A percentile compares a stretch with the other conserved stretches of the same genome.
Evolutionary conservation across 176 grass and related monocot species (phyloP).

Genomic region (Otatea glauca): DNA sequence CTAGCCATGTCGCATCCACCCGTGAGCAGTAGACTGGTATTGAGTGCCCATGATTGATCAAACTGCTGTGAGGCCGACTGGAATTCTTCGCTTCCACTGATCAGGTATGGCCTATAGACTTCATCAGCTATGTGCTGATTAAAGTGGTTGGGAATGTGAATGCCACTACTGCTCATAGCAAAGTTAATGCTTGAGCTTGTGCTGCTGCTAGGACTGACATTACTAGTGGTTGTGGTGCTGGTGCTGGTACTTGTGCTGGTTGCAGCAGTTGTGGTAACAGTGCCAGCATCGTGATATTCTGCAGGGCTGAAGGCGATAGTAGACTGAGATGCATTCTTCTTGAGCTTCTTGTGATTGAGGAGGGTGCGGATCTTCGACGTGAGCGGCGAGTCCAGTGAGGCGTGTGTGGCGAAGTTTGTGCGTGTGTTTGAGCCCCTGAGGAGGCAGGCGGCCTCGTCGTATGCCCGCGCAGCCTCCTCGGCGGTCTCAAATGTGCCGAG

Average conservation of each 20-base stretch:
- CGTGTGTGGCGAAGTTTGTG: slow-evolving; percentile 59
- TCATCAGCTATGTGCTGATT: slow-evolving; percentile 23
- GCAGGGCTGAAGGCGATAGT: slow-evolving; percentile 15
- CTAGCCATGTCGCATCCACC: slow-evolving; percentile 6
- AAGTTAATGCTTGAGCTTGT: slow-evolving; percentile 45
- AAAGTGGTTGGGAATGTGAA: slow-evolving; percentile 4
- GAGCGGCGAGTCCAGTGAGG: slow-evolving; percentile 39
- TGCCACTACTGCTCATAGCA: slow-evolving; percentile 25
- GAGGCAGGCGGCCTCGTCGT: slow-evolving; percentile 72
- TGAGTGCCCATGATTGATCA: slow-evolving; percentile 42
- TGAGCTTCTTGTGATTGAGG: slow-evolving; percentile 63
- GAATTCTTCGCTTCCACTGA: slow-evolving; percentile 35
- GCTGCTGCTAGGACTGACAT: slow-evolving; percentile 22
- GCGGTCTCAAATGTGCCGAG: slow-evolving; percentile 74
- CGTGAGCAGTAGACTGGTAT: background rate
- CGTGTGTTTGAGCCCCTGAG: slow-evolving; percentile 70
- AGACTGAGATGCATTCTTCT: slow-evolving; percentile 4
- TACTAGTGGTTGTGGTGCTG: background rate
- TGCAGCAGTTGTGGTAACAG: background rate
- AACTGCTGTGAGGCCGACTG: slow-evolving; percentile 26
- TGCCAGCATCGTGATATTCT: background rate
- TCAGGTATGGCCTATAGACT: slow-evolving; percentile 34
- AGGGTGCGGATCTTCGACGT: slow-evolving; percentile 56
- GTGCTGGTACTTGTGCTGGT: slow-evolving; percentile 28
- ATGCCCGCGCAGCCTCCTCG: slow-evolving; percentile 64